Conservation (phyloP, 2,329 filamentous ascomycete genomes). For the Pyricularia sp. region DNA sequence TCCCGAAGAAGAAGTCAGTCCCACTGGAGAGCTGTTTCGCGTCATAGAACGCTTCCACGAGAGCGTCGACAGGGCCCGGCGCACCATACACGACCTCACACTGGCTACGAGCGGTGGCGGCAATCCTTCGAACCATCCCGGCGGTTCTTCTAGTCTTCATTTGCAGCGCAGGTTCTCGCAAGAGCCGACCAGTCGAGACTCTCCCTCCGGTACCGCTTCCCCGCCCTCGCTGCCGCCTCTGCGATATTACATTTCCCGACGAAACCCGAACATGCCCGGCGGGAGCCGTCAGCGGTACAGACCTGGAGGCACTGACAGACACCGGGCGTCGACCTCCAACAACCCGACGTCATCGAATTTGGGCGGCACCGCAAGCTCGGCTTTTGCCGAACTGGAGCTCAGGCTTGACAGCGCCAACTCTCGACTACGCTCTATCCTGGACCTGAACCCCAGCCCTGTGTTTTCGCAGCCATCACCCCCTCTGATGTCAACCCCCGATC, state of each 20-base stretch:
- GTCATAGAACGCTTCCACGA: conserved; percentile 30
- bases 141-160: conserved; percentile 20
- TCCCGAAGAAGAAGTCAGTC: conserved; percentile 25
- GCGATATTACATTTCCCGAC: conserved; percentile 13
- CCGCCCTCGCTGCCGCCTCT: conserved; percentile 26
- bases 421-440: conserved; percentile 32
- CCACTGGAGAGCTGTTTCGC: conserved; percentile 32
- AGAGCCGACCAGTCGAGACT: conserved; percentile 19
- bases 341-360: conserved; percentile 3
- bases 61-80: conserved; percentile 6
- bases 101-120: not conserved
- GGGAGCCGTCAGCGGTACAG: conserved; percentile 11
- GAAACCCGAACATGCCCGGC: conserved; percentile 15
- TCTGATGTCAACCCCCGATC: conserved; percentile 18
- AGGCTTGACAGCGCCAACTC: conserved; percentile 32
- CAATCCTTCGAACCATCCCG: not conserved
- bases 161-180: conserved; percentile 25
- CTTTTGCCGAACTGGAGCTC: conserved; percentile 27
- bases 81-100: not conserved
- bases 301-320: conserved; percentile 13
- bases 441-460: conserved; percentile 15
- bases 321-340: conserved; percentile 12
- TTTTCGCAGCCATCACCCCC: conserved; percentile 21
- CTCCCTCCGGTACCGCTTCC: conserved; percentile 12
- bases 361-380: conserved; percentile 9